phyloP scores from a whole-genome alignment of 257 asterid species.

The Lycium ferocissimum region DNA sequence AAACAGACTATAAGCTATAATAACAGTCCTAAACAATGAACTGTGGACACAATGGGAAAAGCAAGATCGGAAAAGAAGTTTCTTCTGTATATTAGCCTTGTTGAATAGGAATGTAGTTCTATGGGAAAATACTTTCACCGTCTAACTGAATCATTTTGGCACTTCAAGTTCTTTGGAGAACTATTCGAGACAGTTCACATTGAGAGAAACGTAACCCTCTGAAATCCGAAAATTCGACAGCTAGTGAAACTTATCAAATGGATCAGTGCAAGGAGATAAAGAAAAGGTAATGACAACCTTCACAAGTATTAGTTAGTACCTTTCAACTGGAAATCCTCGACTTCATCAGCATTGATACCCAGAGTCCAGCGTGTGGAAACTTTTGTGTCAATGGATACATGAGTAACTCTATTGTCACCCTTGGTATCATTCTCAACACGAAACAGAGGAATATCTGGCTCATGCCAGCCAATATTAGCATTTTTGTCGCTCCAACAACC shows the following conservation, averaged over 20 bases:
- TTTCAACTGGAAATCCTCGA: constrained; percentile 82
- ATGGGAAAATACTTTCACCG: not conserved
- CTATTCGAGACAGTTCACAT: not conserved
- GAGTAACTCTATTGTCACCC: constrained; percentile 62
- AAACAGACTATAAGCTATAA: not conserved
- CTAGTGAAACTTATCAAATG: constrained; percentile 16
- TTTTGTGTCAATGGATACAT: constrained; percentile 60
- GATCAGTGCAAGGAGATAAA: too few relatives aligned
- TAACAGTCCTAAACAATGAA: constrained; percentile 2
- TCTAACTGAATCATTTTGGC: not conserved
- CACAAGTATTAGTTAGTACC: constrained; percentile 49
- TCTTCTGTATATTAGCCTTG: not conserved
- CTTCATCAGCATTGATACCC: constrained; percentile 70
- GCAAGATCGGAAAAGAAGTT: constrained; percentile 2
- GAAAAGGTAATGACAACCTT: not conserved
- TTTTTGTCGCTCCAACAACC: constrained; percentile 69
- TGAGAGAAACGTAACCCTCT: not conserved
- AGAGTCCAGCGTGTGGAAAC: constrained; percentile 87
- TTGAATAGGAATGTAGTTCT: constrained; percentile 20
- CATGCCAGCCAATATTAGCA: constrained; percentile 65
- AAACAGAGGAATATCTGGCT: constrained; percentile 73
- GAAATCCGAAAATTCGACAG: not conserved
- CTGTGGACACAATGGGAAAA: not conserved
- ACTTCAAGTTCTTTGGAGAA: not conserved
- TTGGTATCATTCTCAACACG: constrained; percentile 58